Base-by-base conservation (phyloP, 805 yeast genomes). In the Teunomyces barrocoloradensis region DNA sequence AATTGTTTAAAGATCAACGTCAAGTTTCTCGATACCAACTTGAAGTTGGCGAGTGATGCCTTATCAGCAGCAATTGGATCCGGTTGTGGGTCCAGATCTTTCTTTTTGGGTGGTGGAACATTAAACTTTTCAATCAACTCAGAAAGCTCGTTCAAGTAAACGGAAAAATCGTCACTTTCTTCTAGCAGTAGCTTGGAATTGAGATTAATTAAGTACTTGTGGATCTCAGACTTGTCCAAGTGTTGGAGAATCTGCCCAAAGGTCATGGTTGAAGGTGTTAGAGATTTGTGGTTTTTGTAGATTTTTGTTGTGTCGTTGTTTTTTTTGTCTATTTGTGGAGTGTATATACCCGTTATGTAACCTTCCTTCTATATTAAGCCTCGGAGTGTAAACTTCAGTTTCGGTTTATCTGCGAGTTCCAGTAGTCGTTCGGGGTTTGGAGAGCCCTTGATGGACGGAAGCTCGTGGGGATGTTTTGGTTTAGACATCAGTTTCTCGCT, bases 1-100 rank as follows among this genome's bases (percentile, higher is more conserved):
- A 68, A 50, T 10, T 63, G 57, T 7, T 56, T 55, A 25, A 71
- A 58, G 2, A 66, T 59, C 18, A 59, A 11, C 7, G 60, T 53
- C 43, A 67, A 51, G 45, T 60, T 61, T 33, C 64, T 52, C 2
- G 76, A 65, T 7, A 69, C 46, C 9, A 71, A 52, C 32, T 62
- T 58, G 52, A 55, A 46, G 32, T 46, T 40, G 18, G 36, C 42
- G 3, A 41, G 17, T 2, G 53, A 50, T 3, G 34, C 4, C 30
- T 46, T 44, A 6, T 36, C 44, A 2, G 25, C 27, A 2, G 17
- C 21, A 11, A 23, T 12, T n/a, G 25, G 20, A 5, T 28, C 43
- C 12, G 15, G 20, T 4, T 30, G 27, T 0, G 47, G 32, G 15
- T 50, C 50, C 17, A 37, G n/a, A 18, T 42, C 47, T 37, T 50